Conservation (phyloP, 2,329 filamentous ascomycete genomes). For the Zymoseptoria crescenta region DNA sequence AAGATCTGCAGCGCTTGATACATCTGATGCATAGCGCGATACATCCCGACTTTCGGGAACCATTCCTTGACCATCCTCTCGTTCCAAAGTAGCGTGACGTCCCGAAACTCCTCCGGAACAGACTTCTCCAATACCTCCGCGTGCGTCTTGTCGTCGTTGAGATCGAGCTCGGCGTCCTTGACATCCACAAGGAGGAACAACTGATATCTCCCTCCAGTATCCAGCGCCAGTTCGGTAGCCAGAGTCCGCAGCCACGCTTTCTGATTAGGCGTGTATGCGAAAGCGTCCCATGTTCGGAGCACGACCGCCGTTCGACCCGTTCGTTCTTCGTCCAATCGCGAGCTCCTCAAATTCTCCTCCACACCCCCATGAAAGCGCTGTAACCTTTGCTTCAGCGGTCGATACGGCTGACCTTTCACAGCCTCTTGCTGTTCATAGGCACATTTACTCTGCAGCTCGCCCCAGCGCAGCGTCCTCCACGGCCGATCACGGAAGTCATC, state of each 20-base stretch:
- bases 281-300: conserved; percentile 72
- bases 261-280: conserved; percentile 67
- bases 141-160: conserved; percentile 64
- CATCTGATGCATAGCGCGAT: conserved; percentile 68
- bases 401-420: background rate
- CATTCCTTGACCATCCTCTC: conserved; percentile 76
- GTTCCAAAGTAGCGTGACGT: conserved; percentile 84
- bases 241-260: conserved; percentile 70
- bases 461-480: background rate
- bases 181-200: conserved; percentile 76
- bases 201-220: conserved; percentile 75
- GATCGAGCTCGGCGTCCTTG: conserved; percentile 63
- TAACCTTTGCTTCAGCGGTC: background rate
- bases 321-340: background rate
- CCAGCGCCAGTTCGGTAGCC: conserved; percentile 70
- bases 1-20: conserved; percentile 57
- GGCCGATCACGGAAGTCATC: background rate
- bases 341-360: background rate
- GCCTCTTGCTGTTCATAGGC: background rate
- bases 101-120: conserved; percentile 71
- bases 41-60: conserved; percentile 49
- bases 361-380: background rate
- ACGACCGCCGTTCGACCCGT: conserved; percentile 37
- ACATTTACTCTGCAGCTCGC: background rate
- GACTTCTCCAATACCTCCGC: conserved; percentile 32